phyloP scores from a whole-genome alignment of 176 grass and related monocot species.

The Carex pumila region DNA sequence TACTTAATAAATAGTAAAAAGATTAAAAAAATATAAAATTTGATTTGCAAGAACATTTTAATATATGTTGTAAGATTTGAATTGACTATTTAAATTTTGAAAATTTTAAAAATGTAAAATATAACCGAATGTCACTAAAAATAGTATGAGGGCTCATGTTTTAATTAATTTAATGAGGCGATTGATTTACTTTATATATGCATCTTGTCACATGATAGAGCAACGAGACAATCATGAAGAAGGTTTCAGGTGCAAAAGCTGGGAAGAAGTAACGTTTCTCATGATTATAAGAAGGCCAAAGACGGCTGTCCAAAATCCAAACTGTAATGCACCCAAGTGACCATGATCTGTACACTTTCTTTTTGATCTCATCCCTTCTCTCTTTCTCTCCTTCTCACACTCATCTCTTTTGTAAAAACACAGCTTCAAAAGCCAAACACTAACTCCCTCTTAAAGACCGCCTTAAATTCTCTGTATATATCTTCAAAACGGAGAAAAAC shows the following conservation, averaged over 20 bases:
- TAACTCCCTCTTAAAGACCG: slow-evolving; percentile 21
- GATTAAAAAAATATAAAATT: too few relatives aligned
- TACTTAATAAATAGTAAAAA: too few relatives aligned
- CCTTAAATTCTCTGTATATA: slow-evolving; percentile 11
- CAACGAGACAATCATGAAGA: slow-evolving; percentile 13
- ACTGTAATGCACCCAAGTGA: slow-evolving; percentile 25
- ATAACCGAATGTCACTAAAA: too few relatives aligned
- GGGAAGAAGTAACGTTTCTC: slow-evolving; percentile 14
- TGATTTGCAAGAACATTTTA: too few relatives aligned
- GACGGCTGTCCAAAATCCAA: slow-evolving; percentile 24
- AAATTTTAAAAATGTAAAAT: too few relatives aligned
- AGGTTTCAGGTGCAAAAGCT: slow-evolving; percentile 18
- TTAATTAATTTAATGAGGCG: background rate
- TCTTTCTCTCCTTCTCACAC: background rate
- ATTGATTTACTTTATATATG: background rate
- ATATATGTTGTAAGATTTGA: too few relatives aligned
- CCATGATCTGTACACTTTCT: slow-evolving; percentile 9
- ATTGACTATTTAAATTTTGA: too few relatives aligned
- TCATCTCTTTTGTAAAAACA: background rate
- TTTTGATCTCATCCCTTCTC: background rate
- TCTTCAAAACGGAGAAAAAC: background rate
- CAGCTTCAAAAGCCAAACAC: slow-evolving; percentile 9
- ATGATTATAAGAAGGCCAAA: slow-evolving; percentile 25
- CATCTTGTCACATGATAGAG: slow-evolving; percentile 5
- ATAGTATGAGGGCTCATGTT: too few relatives aligned